phyloP scores from a whole-genome alignment of 257 asterid species.

The Nicotiana noctiflora region DNA sequence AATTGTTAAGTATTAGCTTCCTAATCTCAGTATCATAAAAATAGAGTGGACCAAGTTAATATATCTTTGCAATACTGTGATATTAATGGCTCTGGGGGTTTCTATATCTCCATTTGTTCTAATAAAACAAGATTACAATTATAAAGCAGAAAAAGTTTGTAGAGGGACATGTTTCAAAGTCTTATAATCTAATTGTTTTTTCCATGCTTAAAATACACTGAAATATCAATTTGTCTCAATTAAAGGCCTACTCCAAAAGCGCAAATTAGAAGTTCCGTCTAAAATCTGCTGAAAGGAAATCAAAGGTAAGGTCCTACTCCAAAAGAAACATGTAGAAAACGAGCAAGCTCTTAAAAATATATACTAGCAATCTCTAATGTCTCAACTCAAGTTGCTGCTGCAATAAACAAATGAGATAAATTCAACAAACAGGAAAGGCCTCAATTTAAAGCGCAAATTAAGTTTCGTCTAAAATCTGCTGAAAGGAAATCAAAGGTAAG shows the following conservation, averaged over 20 bases:
- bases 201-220: not conserved
- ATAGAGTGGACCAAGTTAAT: too few species aligned
- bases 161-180: too few species aligned
- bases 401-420: not conserved
- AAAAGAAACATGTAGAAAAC: not conserved
- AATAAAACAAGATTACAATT: too few species aligned
- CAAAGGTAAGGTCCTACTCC: not conserved
- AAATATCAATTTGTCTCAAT: not conserved
- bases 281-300: not conserved
- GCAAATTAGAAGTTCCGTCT: not conserved
- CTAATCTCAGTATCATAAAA: too few species aligned
- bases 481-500: not conserved
- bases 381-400: slow-evolving; percentile 3
- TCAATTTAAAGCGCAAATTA: too few species aligned
- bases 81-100: too few species aligned
- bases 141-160: too few species aligned
- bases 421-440: not conserved
- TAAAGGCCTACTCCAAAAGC: not conserved
- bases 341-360: not conserved
- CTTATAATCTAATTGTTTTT: too few species aligned
- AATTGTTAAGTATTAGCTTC: too few species aligned
- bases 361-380: slow-evolving; percentile 2
- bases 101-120: too few species aligned
- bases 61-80: not conserved
- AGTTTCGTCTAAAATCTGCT: not conserved